Conservation (phyloP, 352 stramenopile genomes). For the Pythium monospermum region DNA sequence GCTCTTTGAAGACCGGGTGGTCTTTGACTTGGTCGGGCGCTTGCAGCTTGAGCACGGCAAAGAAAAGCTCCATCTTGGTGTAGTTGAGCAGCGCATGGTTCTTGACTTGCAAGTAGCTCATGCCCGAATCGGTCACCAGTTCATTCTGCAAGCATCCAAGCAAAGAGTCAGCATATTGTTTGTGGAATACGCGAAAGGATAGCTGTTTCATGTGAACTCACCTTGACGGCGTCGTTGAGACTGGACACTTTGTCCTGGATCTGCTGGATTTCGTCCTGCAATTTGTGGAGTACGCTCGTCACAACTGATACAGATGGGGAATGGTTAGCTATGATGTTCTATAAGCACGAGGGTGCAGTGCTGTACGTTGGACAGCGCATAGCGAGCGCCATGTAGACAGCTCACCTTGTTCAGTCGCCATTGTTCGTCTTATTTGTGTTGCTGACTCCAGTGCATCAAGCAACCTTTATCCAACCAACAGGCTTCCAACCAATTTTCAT, state of each 20-base stretch:
- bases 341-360: too few species aligned
- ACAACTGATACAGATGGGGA: too few species aligned
- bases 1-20: constrained; percentile 81
- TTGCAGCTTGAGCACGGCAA: constrained; percentile 79
- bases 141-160: constrained; percentile 35
- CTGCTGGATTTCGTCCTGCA: constrained; percentile 51
- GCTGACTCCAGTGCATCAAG: neutral
- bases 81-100: constrained; percentile 84
- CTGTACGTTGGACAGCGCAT: too few species aligned
- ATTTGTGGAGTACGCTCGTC: constrained; percentile 38
- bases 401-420: constrained; percentile 35
- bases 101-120: constrained; percentile 84
- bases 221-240: constrained; percentile 38
- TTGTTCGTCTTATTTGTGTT: constrained; percentile 9
- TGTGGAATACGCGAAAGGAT: too few species aligned
- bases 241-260: constrained; percentile 50
- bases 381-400: neutral
- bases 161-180: too few species aligned
- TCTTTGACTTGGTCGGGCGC: constrained; percentile 60
- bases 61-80: constrained; percentile 87
- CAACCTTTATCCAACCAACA: constrained; percentile 20
- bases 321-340: too few species aligned
- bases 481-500: constrained; percentile 21
- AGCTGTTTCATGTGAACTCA: constrained; percentile 23
- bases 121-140: constrained; percentile 51